phyloP scores from a whole-genome alignment of 108 stramenopile genomes.

The Stephanodiscus minutulus region DNA sequence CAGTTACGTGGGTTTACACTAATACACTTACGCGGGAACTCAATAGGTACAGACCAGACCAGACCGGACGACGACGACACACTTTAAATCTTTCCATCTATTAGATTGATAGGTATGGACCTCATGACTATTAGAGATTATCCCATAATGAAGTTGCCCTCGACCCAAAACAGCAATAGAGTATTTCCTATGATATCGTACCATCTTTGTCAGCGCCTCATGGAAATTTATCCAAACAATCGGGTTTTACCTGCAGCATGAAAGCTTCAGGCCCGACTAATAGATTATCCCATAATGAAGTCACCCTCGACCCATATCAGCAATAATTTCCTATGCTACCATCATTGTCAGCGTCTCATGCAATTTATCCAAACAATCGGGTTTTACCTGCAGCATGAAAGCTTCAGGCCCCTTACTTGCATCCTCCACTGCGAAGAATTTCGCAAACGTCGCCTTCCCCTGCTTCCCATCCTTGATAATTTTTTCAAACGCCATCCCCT shows the following conservation, averaged over 20 bases:
- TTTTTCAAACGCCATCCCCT: slow-evolving; percentile 31
- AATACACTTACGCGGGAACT: too few species aligned
- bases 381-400: slow-evolving; percentile 33
- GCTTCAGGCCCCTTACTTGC: slow-evolving; percentile 17
- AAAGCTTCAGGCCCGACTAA: slow-evolving; percentile 22
- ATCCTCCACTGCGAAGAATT: slow-evolving; percentile 28
- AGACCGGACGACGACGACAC: too few species aligned
- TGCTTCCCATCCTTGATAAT: slow-evolving; percentile 4
- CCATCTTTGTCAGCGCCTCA: not conserved
- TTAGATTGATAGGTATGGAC: too few species aligned
- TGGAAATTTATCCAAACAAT: slow-evolving; percentile 18
- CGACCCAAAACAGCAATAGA: not conserved
- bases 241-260: slow-evolving; percentile 32
- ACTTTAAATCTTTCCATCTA: too few species aligned
- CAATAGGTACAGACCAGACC: too few species aligned
- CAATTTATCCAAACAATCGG: slow-evolving; percentile 15
- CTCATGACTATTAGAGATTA: too few species aligned
- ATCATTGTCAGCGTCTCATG: not conserved
- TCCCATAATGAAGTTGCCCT: not conserved
- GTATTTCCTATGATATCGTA: not conserved
- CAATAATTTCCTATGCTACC: not conserved
- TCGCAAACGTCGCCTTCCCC: slow-evolving; percentile 15
- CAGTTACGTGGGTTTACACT: too few species aligned
- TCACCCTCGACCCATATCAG: not conserved
- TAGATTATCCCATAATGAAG: too few species aligned